phyloP scores from a whole-genome alignment of 768 basidiomycete species.

The Collybia mongolica region DNA sequence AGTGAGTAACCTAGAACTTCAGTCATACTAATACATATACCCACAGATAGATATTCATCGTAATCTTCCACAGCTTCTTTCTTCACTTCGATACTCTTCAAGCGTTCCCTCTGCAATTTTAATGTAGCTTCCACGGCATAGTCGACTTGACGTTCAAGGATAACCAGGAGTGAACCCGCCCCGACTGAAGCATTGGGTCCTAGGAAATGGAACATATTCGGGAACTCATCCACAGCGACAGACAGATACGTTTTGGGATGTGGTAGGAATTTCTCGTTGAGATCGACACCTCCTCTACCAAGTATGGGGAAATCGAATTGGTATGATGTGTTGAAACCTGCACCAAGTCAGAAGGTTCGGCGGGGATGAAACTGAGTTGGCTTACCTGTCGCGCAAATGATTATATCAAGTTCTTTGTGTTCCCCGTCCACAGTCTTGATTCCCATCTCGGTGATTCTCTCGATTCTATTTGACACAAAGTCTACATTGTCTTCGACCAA shows the following conservation, averaged over 20 bases:
- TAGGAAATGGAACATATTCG: slow-evolving; percentile 61
- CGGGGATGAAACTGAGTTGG: neutral
- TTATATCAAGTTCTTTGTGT: slow-evolving; percentile 53
- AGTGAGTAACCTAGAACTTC: neutral
- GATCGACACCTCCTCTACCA: slow-evolving; percentile 49
- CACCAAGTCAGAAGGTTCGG: neutral
- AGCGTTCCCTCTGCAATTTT: slow-evolving; percentile 62
- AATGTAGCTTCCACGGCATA: slow-evolving; percentile 53
- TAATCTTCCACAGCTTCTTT: slow-evolving; percentile 59
- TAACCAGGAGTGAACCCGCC: slow-evolving; percentile 50
- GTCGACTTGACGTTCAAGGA: slow-evolving; percentile 56
- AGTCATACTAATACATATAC: slow-evolving; percentile 4
- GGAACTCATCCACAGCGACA: slow-evolving; percentile 60
- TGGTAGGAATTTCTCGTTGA: slow-evolving; percentile 54
- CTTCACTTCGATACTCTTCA: slow-evolving; percentile 63
- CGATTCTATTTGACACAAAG: slow-evolving; percentile 50
- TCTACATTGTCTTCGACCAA: slow-evolving; percentile 63
- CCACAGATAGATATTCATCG: slow-evolving; percentile 56
- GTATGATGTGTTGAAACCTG: slow-evolving; percentile 55
- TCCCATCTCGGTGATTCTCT: slow-evolving; percentile 49
- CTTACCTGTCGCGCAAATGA: slow-evolving; percentile 63
- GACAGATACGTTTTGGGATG: slow-evolving; percentile 59
- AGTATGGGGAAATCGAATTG: slow-evolving; percentile 49
- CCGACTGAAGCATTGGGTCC: slow-evolving; percentile 61
- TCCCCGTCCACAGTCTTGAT: slow-evolving; percentile 57